These are phyloP conservation scores for Sarocladiaceae sp. DNA, from an alignment of 2,329 filamentous ascomycete genomes.

Conservation along the genomic window DNA sequence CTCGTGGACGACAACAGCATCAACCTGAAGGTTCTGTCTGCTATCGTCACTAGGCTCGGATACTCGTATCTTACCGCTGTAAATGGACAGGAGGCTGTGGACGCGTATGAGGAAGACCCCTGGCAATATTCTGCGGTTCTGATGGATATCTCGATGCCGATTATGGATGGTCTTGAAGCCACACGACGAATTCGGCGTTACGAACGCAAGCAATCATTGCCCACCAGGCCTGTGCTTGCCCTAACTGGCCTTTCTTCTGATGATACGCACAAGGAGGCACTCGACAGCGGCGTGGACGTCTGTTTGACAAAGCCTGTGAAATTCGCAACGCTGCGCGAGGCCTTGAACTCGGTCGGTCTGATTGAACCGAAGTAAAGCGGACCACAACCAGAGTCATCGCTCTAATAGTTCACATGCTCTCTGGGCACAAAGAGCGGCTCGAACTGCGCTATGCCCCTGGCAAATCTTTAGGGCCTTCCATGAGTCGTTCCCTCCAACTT, in stretches of 20 bases:
- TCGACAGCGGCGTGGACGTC: conserved; percentile 47
- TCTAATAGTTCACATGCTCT: too few species aligned
- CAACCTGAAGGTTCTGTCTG: conserved; percentile 27
- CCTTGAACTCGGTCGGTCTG: not conserved
- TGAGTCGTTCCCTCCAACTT: too few species aligned
- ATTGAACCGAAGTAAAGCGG: too few species aligned
- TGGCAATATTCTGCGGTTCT: conserved; percentile 25
- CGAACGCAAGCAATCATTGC: conserved; percentile 37
- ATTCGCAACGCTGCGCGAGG: conserved; percentile 30
- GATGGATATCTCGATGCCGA: conserved; percentile 54
- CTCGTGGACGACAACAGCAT: conserved; percentile 38
- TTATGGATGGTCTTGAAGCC: conserved; percentile 49
- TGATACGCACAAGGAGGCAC: conserved; percentile 47
- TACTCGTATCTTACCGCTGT: conserved; percentile 23
- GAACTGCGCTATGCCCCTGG: too few species aligned
- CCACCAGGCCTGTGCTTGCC: conserved; percentile 44
- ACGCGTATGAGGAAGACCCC: conserved; percentile 19
- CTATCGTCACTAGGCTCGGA: conserved; percentile 30
- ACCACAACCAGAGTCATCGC: too few species aligned
- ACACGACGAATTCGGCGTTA: conserved; percentile 45
- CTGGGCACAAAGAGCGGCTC: too few species aligned
- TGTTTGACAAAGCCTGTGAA: conserved; percentile 52
- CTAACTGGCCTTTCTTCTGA: conserved; percentile 48
- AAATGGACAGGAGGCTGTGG: conserved; percentile 30
- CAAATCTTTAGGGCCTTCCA: too few species aligned